Evolutionary conservation across 129 eudicot species (phyloP).

Genomic region (Chrysanthemum lavandulifolium): DNA sequence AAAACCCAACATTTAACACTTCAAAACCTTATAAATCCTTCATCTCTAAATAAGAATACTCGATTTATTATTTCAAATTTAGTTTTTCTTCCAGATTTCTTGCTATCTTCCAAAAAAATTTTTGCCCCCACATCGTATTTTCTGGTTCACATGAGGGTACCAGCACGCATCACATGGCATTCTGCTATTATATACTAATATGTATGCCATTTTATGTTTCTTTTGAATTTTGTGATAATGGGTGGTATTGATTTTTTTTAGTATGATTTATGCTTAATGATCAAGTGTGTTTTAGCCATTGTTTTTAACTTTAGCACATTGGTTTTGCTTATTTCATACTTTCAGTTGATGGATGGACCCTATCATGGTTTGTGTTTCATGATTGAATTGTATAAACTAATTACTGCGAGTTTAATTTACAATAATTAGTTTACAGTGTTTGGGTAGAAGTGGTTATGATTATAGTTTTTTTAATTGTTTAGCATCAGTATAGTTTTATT

Average conservation of each 20-base stretch:
- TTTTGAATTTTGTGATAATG: background rate
- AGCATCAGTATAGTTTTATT: background rate
- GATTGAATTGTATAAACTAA: constrained; percentile 11
- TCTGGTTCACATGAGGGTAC: no score
- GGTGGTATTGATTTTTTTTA: background rate
- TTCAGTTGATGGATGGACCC: background rate
- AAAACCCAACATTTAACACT: no score
- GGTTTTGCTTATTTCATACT: constrained; percentile 3
- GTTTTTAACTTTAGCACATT: constrained; percentile 2
- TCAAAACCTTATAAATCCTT: no score
- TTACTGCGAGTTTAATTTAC: background rate
- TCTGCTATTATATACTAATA: background rate
- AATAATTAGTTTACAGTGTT: background rate
- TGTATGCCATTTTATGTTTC: constrained; percentile 6
- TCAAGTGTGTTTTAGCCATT: constrained; percentile 13
- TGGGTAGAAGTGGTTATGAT: background rate
- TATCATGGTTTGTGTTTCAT: background rate
- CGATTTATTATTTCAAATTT: no score
- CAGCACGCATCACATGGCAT: no score
- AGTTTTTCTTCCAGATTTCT: no score
- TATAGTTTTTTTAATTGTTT: background rate
- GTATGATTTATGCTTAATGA: constrained; percentile 18
- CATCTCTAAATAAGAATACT: no score
- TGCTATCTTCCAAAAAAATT: no score
- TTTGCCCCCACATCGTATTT: no score